Base-by-base conservation (phyloP, 176 grass and related monocot genomes). In the Dactylis glomerata region DNA sequence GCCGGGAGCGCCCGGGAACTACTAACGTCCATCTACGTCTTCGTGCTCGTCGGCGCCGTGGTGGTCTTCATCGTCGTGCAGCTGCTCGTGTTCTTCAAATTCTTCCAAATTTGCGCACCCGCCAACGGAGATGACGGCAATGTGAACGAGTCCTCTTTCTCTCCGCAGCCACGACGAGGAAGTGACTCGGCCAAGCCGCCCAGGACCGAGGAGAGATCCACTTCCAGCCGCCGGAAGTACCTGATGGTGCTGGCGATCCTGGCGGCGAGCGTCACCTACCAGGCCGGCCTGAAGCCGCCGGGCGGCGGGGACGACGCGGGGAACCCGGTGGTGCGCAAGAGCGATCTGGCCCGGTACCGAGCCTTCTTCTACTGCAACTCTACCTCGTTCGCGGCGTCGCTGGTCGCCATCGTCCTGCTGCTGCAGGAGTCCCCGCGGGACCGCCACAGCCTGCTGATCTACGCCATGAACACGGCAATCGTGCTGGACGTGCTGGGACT, bases 341-440 rank as follows among this genome's bases (percentile, higher is more conserved):
- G 57, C 41, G 59, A 70, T 31, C 77, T 14, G 8, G 0, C 0
- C 40, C 80, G 73, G 55, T 88, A 79, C 81, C 44, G 23, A 28
- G 81, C 81, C 38, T 88, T 88, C 87, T 88, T 79, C 87, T 84
- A 88, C 26, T 65, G 81, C 81, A 88, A 88, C 87, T 88, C 87
- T 44, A 65, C 87, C 1, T 88, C 81, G 19, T 88, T 88, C 33
- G 70, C 78, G 75, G 81, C 81, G 1, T 88, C 87, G 5, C 23
- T 88, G 6, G 87, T 88, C 8, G 75, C 79, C 6, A 71, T 88
- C 81, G 62, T 88, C 24, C 30, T 88, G 13, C 66, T 88, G 26
- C 75, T 88, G 6, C 65, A 13, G 5, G 24, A 23, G 27, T 67
- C 38, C n/a, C 23, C 27, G 31, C 40, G 37, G 11, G 19, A 36